Percentiles rank a stretch among this genome's conserved stretches.
Evolutionary conservation across 345 rosid species (phyloP).

Genomic region (Physaria fendleri): DNA sequence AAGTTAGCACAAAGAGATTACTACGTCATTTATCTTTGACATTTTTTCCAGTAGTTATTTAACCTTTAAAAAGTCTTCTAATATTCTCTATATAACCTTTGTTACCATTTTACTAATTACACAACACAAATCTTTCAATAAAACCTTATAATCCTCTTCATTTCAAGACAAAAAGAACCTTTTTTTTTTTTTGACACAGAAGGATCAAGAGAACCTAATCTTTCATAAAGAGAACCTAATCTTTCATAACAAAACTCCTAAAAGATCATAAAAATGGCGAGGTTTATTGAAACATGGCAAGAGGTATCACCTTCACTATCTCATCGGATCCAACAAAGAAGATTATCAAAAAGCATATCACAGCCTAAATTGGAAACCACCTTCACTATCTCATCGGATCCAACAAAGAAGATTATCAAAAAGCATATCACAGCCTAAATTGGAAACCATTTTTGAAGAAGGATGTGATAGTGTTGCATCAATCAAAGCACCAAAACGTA

Average conservation of each 20-base stretch:
- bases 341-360: conserved; percentile 17
- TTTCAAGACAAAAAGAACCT: not conserved
- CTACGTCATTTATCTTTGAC: conserved; percentile 2
- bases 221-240: too few relatives aligned
- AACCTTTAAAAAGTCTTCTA: conserved; percentile 12
- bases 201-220: too few relatives aligned
- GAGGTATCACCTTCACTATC: conserved; percentile 34
- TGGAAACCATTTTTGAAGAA: conserved; percentile 46
- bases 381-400: conserved; percentile 23
- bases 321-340: conserved; percentile 21
- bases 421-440: conserved; percentile 21
- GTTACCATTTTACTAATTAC: not conserved
- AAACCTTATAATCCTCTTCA: not conserved
- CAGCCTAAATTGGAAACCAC: conserved; percentile 37
- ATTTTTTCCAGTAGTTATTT: not conserved
- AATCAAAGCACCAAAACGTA: conserved; percentile 23
- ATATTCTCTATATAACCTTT: conserved; percentile 10
- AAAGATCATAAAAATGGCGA: conserved; percentile 31
- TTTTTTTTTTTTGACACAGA: too few relatives aligned
- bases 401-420: conserved; percentile 16
- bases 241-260: not conserved
- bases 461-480: conserved; percentile 18
- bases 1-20: conserved; percentile 11
- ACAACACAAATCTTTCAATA: not conserved
- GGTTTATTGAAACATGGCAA: conserved; percentile 34